A percentile compares a stretch with the other conserved stretches of the same genome.
These are phyloP conservation scores for Penicillium sp. DNA, from an alignment of 2,329 filamentous ascomycete genomes.

Conservation along the genomic window DNA sequence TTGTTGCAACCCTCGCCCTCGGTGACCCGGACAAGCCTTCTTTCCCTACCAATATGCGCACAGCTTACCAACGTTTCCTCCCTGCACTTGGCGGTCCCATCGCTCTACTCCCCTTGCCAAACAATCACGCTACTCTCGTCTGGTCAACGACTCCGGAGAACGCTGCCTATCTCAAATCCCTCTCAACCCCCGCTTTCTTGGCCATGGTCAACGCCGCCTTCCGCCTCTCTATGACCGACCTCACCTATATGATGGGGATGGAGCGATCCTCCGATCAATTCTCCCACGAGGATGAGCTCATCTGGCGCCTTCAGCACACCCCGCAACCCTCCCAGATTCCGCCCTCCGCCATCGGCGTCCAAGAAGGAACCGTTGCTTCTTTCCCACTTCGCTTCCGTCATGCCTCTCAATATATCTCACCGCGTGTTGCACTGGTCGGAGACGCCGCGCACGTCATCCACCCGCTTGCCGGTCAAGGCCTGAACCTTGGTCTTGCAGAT, in stretches of 20 bases:
- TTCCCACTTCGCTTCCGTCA: constrained; percentile 92
- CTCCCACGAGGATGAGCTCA: constrained; percentile 71
- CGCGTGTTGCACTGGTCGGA: constrained; percentile 88
- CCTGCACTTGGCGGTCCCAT: constrained; percentile 79
- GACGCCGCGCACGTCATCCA: constrained; percentile 96
- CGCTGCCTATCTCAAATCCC: constrained; percentile 76
- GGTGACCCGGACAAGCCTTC: constrained; percentile 47
- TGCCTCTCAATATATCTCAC: constrained; percentile 88
- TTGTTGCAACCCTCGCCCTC: constrained; percentile 85
- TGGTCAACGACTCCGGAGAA: constrained; percentile 90
- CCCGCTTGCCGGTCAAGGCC: constrained; percentile 88
- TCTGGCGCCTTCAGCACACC: constrained; percentile 81
- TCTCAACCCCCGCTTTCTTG: constrained; percentile 73
- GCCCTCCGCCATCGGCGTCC: constrained; percentile 69
- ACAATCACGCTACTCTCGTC: constrained; percentile 80
- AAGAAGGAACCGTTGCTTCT: constrained; percentile 79
- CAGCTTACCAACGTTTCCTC: constrained; percentile 93
- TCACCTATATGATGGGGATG: constrained; percentile 78
- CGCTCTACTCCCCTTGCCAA: constrained; percentile 86
- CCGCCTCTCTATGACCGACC: constrained; percentile 75
- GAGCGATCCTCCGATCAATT: constrained; percentile 44
- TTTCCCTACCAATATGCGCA: constrained; percentile 58
- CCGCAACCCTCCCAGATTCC: constrained; percentile 62
- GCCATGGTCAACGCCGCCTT: constrained; percentile 95
- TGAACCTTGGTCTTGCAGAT: constrained; percentile 92